Conservation (phyloP, 495 filamentous ascomycete genomes). For the Tuber aestivum region DNA sequence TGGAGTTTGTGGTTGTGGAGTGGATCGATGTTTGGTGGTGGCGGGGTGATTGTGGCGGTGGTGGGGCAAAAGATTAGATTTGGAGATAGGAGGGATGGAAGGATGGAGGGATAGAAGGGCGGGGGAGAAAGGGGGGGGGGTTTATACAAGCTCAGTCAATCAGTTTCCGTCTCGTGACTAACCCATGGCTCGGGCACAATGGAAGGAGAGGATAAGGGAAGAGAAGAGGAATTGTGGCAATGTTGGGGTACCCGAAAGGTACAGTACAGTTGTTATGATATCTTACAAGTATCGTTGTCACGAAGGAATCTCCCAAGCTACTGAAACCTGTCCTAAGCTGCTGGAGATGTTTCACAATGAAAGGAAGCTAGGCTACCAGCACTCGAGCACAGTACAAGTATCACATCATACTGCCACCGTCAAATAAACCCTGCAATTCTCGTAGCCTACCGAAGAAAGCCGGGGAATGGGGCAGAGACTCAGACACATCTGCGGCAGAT, state of each 20-base stretch:
- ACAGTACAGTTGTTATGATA: background rate
- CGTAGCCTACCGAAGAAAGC: background rate
- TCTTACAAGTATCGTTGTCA: too few species aligned
- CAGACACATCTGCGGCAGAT: background rate
- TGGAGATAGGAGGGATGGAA: slow-evolving; percentile 12
- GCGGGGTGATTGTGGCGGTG: slow-evolving; percentile 26
- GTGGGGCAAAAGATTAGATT: slow-evolving; percentile 14
- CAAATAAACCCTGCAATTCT: background rate
- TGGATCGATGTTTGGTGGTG: slow-evolving; percentile 20
- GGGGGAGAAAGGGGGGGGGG: slow-evolving; percentile 10
- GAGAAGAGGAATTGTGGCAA: too few species aligned
- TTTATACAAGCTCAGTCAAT: slow-evolving; percentile 2
- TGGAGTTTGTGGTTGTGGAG: slow-evolving; percentile 7
- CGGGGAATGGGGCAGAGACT: background rate
- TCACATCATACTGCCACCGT: background rate
- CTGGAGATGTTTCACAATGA: background rate
- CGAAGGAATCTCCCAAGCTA: background rate
- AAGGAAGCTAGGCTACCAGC: background rate
- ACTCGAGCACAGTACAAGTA: too few species aligned
- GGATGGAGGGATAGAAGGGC: background rate
- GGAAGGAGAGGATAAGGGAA: background rate
- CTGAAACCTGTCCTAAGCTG: background rate
- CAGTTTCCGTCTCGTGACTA: slow-evolving; percentile 2
- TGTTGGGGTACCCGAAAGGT: background rate
- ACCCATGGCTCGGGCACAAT: too few species aligned